Percentiles rank a stretch among this genome's conserved stretches.
Conservation (phyloP, 306 rosid genomes). For the Gastrolobium bilobum region DNA sequence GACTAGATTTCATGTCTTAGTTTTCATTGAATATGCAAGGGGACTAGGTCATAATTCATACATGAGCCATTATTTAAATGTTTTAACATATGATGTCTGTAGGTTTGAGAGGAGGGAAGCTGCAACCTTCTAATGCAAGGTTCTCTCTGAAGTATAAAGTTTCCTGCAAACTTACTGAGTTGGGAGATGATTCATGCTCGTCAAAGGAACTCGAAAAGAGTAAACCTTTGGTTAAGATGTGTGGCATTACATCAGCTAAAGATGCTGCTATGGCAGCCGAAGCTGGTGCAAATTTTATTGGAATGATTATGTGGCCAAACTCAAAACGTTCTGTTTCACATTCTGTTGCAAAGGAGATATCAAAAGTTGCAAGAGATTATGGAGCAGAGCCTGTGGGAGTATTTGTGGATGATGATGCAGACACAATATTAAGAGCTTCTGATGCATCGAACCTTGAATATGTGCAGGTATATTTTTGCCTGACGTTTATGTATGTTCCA, state of each 20-base stretch:
- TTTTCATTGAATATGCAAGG: slow-evolving; percentile 31
- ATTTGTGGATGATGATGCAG: slow-evolving; percentile 83
- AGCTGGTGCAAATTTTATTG: slow-evolving; percentile 95
- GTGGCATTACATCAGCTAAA: slow-evolving; percentile 88
- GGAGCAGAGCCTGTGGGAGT: slow-evolving; percentile 96
- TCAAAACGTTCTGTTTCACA: slow-evolving; percentile 89
- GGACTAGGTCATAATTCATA: slow-evolving; percentile 16
- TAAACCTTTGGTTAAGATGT: slow-evolving; percentile 86
- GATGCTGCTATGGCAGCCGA: slow-evolving; percentile 96
- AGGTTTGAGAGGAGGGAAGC: slow-evolving; percentile 61
- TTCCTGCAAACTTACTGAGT: slow-evolving; percentile 55
- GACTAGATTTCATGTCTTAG: slow-evolving; percentile 21
- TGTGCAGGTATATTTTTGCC: slow-evolving; percentile 71
- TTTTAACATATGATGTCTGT: slow-evolving; percentile 34
- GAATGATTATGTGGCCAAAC: slow-evolving; percentile 95
- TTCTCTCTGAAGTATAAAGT: slow-evolving; percentile 51
- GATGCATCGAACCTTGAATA: slow-evolving; percentile 78
- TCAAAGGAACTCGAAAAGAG: slow-evolving; percentile 56
- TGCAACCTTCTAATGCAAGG: slow-evolving; percentile 49
- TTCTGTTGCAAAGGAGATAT: slow-evolving; percentile 89
- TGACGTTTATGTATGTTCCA: slow-evolving; percentile 4
- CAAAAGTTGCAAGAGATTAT: slow-evolving; percentile 77
- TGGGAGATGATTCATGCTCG: slow-evolving; percentile 50
- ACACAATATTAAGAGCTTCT: slow-evolving; percentile 77
- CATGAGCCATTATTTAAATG: background rate